Base-by-base conservation (phyloP, 805 yeast genomes). In the Candida vartiovaarae region DNA sequence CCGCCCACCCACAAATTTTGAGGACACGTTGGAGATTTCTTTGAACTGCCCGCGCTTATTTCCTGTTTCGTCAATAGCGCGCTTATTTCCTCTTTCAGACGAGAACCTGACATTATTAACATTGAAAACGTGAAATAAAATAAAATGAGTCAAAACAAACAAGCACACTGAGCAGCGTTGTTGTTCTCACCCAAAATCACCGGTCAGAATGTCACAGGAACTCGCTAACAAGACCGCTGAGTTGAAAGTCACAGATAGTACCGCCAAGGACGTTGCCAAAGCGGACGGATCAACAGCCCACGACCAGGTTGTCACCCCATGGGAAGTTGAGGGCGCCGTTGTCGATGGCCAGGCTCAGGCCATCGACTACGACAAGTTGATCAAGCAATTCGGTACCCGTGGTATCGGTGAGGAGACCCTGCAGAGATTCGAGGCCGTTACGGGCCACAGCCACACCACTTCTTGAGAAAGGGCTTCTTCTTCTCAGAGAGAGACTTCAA, bases 301-400 rank as follows among this genome's bases (percentile, higher is more conserved):
- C 20, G 60, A 54, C 5, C 60, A 56, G 40, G 45, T 44, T 9
- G 73, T 84, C 47, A 93, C 99, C 1, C 99, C 99, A 39, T 93
- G 99, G 99, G 99, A 93, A 63, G 99, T 93, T 29, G 96, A 86
- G 65, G 99, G 98, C 46, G 98, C 97, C 3, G 95, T 91, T 38
- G 96, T 88, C 45, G 95, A 90, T 56, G 99, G 99, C 43, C 72
- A 82, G 55, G 78, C 84, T n/a, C 90, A 84, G 63, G 89, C 80
- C 27, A 90, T 93, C 54, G 96, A 93, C 68, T 93, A 93, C 62
- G 91, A 87, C 46, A 88, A 88, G 66, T 72, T 93, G 53, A 84
- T 88, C 56, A 71, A 71, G 50, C 86, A 85, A 60, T 93, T 93
- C 57, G 99, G 99, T 55, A 89, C 98, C 32, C 78, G 70, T 49